These are phyloP conservation scores for Limnanthes douglasii DNA, from an alignment of 345 rosid genomes.

Conservation along the genomic window DNA sequence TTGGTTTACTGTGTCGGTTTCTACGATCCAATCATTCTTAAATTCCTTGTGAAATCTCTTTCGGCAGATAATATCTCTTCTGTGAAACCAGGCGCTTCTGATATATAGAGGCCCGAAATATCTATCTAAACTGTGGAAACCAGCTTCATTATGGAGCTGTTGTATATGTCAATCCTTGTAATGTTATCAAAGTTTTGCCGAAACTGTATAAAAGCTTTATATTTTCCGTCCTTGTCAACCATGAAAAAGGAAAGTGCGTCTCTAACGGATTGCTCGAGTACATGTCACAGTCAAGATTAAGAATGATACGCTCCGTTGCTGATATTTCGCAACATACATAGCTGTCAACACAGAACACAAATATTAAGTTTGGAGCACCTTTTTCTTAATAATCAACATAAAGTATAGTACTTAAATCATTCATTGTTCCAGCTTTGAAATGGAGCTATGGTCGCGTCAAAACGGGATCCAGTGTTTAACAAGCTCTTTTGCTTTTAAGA, in stretches of 20 bases:
- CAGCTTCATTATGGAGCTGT: conserved; percentile 10
- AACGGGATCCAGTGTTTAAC: conserved; percentile 46
- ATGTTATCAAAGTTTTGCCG: conserved; percentile 37
- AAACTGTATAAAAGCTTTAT: conserved; percentile 60
- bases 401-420: conserved; percentile 38
- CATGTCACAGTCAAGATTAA: conserved; percentile 78
- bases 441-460: conserved; percentile 34
- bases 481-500: conserved; percentile 36
- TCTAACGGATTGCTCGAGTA: conserved; percentile 35
- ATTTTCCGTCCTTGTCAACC: conserved; percentile 48
- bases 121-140: conserved; percentile 46
- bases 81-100: conserved; percentile 76
- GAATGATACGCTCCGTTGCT: conserved; percentile 42
- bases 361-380: not conserved
- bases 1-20: no score
- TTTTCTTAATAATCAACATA: not conserved
- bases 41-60: conserved; percentile 14
- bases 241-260: conserved; percentile 83
- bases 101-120: conserved; percentile 47
- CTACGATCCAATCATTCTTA: no score
- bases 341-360: conserved; percentile 15
- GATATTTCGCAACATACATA: conserved; percentile 51
- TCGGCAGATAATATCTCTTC: conserved; percentile 58
- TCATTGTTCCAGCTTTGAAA: conserved; percentile 88
- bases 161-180: conserved; percentile 41